These are phyloP conservation scores for Colletotrichum sp. DNA, from an alignment of 2,329 filamentous ascomycete genomes.

Conservation along the genomic window DNA sequence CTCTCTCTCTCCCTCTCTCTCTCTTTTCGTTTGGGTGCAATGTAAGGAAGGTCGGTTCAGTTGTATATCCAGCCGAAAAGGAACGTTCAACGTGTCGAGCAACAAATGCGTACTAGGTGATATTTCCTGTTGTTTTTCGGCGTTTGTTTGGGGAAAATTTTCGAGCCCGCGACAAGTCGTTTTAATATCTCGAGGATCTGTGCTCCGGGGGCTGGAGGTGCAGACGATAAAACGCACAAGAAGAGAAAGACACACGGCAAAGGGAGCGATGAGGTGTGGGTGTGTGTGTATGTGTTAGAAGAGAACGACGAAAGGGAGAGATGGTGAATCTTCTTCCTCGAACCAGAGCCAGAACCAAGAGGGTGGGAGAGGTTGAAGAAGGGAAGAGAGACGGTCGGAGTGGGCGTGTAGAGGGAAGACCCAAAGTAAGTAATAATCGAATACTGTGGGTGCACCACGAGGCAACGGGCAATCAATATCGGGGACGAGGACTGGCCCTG, in stretches of 20 bases:
- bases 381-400: neutral
- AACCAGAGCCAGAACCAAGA: neutral
- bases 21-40: neutral
- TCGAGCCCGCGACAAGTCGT: slow-evolving; percentile 14
- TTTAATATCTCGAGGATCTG: neutral
- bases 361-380: slow-evolving; percentile 7
- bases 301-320: neutral
- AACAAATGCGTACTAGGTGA: neutral
- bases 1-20: neutral
- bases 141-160: neutral
- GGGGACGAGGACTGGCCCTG: neutral
- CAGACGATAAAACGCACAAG: neutral
- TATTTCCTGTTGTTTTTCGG: neutral
- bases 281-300: neutral
- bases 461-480: neutral
- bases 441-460: slow-evolving; percentile 4
- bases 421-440: slow-evolving; percentile 13
- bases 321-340: slow-evolving; percentile 2
- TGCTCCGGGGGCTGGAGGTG: neutral
- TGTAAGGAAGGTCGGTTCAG: slow-evolving; percentile 4
- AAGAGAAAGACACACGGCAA: slow-evolving; percentile 15
- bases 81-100: slow-evolving; percentile 20
- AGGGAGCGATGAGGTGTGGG: neutral
- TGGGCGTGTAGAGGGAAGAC: slow-evolving; percentile 6
- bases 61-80: slow-evolving; percentile 8